These are phyloP conservation scores for Firmiana major DNA, from an alignment of 345 rosid genomes.

Conservation along the genomic window DNA sequence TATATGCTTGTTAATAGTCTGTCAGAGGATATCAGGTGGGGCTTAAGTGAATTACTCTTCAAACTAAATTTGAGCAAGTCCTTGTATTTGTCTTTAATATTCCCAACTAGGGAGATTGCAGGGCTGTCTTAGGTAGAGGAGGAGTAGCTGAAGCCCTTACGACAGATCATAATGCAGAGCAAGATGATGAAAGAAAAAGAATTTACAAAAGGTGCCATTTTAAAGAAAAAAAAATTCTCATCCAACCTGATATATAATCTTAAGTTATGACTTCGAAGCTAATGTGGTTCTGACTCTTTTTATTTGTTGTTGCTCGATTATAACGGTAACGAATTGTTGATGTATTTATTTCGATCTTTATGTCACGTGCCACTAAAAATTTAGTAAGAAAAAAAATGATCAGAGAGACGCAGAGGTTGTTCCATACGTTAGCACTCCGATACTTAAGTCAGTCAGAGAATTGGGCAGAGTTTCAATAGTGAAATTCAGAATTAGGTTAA, in stretches of 20 bases:
- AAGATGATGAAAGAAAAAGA: constrained; percentile 56
- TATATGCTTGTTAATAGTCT: neutral
- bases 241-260: neutral
- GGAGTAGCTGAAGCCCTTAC: constrained; percentile 73
- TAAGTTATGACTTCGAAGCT: constrained; percentile 10
- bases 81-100: constrained; percentile 14
- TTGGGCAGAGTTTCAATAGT: no score
- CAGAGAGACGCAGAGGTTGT: no score
- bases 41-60: neutral
- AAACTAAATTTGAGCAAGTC: neutral
- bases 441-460: no score
- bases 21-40: neutral
- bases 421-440: no score
- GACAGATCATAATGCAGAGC: constrained; percentile 59
- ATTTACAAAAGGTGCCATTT: constrained; percentile 45
- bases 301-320: no score
- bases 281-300: neutral
- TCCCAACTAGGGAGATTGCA: constrained; percentile 79
- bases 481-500: no score
- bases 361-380: no score
- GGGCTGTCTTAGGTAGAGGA: constrained; percentile 69
- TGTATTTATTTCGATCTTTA: no score
- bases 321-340: no score
- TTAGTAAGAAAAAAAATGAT: no score
- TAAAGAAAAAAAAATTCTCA: neutral